Evolutionary conservation across 2,329 filamentous ascomycete species (phyloP), one percentile per base, ranked within the genome.

Genomic region (Lecanicillium sp.): DNA sequence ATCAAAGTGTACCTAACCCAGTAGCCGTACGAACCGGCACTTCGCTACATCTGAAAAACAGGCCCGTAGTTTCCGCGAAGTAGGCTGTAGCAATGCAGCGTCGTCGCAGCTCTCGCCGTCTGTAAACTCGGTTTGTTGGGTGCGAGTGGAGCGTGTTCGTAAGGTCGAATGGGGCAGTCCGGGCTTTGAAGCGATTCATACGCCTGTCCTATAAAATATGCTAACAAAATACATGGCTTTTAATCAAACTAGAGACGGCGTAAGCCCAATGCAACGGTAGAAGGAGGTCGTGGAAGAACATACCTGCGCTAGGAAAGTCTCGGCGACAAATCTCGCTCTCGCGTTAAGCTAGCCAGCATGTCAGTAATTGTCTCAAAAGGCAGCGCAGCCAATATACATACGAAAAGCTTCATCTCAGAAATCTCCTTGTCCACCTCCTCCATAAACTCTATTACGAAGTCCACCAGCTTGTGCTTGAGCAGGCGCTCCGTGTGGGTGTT

Each of bases 341-440:
- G 92, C 89, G 61, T 98, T 98, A 61, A 98, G 71, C 90, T 96
- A 55, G 38, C 22, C 10, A 27, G n/a, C n/a, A n/a, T 37, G 27
- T 41, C 33, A 41, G 35, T 38, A 22, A 44, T 41, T 58, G 33
- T 54, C 47, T 20, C 17, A 19, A 11, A n/a, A 33, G 22, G n/a
- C n/a, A n/a, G n/a, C n/a, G n/a, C n/a, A n/a, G n/a, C n/a, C n/a
- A 7, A 13, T 18, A 13, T 17, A 71, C 87, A 51, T 76, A 96
- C 90, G 65, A 98, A 98, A 55, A 98, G 83, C 76, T 98, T 98
- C 92, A 98, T 97, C 68, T 98, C 94, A 3, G 92, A 97, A 44
- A 98, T 98, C 65, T 98, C 92, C 73, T 98, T 98, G 64, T 98
- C 94, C 4, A 98, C 94, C 62, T 98, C 92, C 64, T 98, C 90